Base-by-base conservation (phyloP, 192 early-diverging fungal species). In the Coemansia sp. region DNA sequence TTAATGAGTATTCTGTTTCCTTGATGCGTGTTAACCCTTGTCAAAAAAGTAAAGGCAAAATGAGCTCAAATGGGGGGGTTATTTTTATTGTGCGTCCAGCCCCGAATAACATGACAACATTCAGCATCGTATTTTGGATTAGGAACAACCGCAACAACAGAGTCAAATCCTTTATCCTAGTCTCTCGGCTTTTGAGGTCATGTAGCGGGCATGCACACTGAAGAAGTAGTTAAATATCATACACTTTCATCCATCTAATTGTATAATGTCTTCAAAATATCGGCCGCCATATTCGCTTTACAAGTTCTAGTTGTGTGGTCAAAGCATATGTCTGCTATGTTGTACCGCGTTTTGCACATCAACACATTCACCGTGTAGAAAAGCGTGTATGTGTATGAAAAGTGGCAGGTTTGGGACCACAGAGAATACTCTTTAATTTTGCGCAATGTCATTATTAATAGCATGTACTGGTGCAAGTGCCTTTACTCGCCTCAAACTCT, bases 1-100 rank as follows among this genome's bases (percentile, higher is more conserved):
- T 58, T 58, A 58, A 58, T 59, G 37, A 59, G 57, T 56, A 59
- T 16, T 8, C 1, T 17, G 25, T 17, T 22, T 41, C 51, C 39
- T 13, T 9, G n/a, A 7, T 53, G 9, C n/a, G n/a, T 5, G n/a
- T n/a, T 53, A 1, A 53, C n/a, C 43, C 43, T 45, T 45, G 13
- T 8, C 13, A 45, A 12, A 4, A 45, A 45, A 45, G 10, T 8
- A 45, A 25, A 25, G 25, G 25, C 25, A 25, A 25, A 25, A 25
- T 25, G 25, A 25, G 25, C 25, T 25, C 25, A 25, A 2, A 25
- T n/a, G n/a, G 2, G 2, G 25, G 25, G 25, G 25, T 25, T 25
- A 25, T 25, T 25, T 25, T 1, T 25, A 25, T 25, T 25, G 25
- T 25, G 25, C 25, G 25, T 2, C 25, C 2, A 2, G 25, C 25